These are phyloP conservation scores for Phytopythium oedochilum DNA, from an alignment of 352 stramenopile genomes.

Conservation along the genomic window DNA sequence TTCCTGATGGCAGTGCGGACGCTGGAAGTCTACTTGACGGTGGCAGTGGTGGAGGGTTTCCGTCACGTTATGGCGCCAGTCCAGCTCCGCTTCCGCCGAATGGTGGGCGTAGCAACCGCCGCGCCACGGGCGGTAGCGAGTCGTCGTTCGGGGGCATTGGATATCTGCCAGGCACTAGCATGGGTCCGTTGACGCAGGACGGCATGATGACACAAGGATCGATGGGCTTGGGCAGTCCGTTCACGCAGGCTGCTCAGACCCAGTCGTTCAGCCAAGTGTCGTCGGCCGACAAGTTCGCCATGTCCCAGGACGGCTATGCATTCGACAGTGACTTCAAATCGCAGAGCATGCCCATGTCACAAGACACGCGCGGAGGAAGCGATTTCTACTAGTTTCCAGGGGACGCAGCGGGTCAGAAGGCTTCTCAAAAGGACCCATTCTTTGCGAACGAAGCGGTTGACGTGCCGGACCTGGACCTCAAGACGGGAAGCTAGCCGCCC, in stretches of 20 bases:
- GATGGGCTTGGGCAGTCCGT: constrained; percentile 59
- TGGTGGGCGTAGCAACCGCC: neutral
- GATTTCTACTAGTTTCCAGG: constrained; percentile 65
- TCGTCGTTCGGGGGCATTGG: constrained; percentile 21
- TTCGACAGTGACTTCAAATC: constrained; percentile 84
- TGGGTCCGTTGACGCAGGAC: constrained; percentile 74
- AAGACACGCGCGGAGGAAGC: constrained; percentile 49
- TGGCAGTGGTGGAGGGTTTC: constrained; percentile 12
- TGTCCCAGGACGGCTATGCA: constrained; percentile 80
- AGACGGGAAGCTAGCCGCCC: neutral
- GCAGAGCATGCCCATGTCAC: constrained; percentile 78
- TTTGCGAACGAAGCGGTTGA: neutral
- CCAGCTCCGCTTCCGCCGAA: constrained; percentile 1
- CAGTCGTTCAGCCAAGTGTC: constrained; percentile 86
- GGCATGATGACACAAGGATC: constrained; percentile 62
- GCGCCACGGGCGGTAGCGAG: constrained; percentile 11
- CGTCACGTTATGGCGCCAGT: constrained; percentile 26
- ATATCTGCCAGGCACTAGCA: constrained; percentile 25
- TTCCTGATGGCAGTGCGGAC: constrained; percentile 9
- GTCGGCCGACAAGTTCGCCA: constrained; percentile 67
- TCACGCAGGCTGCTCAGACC: constrained; percentile 75
- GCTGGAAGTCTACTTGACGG: constrained; percentile 8
- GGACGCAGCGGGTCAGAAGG: neutral
- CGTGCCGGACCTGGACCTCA: neutral
- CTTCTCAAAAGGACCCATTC: neutral